Evolutionary conservation across 2,329 filamentous ascomycete genomes (phyloP), one percentile per base, ranked within the genome.

Genomic region (Talaromyces sp.): DNA sequence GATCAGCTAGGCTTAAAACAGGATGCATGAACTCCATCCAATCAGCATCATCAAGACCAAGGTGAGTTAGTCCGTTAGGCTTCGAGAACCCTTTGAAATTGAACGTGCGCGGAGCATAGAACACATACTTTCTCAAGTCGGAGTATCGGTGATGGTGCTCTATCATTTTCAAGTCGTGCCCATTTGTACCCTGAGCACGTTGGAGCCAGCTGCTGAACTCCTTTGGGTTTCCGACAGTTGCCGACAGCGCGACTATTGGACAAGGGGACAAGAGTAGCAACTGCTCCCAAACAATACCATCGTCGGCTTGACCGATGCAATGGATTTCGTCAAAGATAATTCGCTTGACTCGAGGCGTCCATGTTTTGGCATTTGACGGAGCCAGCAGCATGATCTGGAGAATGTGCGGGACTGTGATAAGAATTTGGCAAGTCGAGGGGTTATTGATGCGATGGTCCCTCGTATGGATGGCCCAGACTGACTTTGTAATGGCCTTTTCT

Each of bases 321-420:
- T 93, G 90, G 1, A 93, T 86, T 75, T 93, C 90, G 69, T 93
- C 90, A 63, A 93, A 93, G 58, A 93, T 91, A 70, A 93, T 92
- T 56, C 88, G 83, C 68, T 86, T 89, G 14, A 93, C 82, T 59
- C 87, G 79, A 3, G 81, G 80, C 0, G 88, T 83, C 89, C 89
- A 93, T 1, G 79, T 77, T 8, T 82, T 83, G 3, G 88, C 87
- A 67, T 92, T 89, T 0, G 80, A 77, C 0, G 88, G 86, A 0
- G 84, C 81, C 57, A 89, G 77, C 1, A 93, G 79, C 88, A 93
- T 90, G 60, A 90, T 92, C 68, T 93, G 89, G 1, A 93, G 77
- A 42, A 93, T 87, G 69, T 92, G 86, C 0, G 90, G 90, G 0
- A 93, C 89, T 0, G 89, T 93, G 11, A 93, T 88, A 12, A 93